Evolutionary conservation across 768 basidiomycete species (phyloP), one percentile per base, ranked within the genome.

Genomic region (Solioccasus polychromus): DNA sequence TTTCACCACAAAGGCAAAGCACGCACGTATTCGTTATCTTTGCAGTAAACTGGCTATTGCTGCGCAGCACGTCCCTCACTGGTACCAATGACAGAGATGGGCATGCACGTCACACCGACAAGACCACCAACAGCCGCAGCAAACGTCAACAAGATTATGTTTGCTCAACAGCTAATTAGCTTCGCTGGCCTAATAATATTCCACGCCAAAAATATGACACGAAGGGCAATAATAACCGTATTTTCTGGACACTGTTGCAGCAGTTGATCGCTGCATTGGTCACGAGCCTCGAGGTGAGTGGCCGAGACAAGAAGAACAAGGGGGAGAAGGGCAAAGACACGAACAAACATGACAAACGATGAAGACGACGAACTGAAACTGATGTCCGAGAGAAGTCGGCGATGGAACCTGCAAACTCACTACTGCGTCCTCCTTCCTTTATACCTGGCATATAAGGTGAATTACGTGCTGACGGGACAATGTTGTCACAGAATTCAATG

Each of bases 281-380:
- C 19, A 4, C 54, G 44, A 2, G 39, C 48, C 29, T 42, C 23
- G 5, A 45, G 47, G 43, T 41, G 39, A 0, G 35, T 18, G 9
- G 54, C 51, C 20, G 47, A 39, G 20, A 23, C 57, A 8, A 57
- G 32, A 22, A 54, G 37, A 42, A 47, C 60, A 8, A 61, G 28
- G 12, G 51, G 52, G 3, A 52, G 18, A 20, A 62, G 38, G 28
- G 60, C 43, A 9, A 55, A 15, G 44, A 57, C 5, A 5, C 51
- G 53, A 37, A 60, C 41, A 17, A 60, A 47, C 57, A 58, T 58
- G 12, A 2, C 20, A 18, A 23, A 25, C 6, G n/a, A 30, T n/a
- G n/a, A n/a, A n/a, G n/a, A n/a, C n/a, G n/a, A n/a, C n/a, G n/a
- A n/a, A n/a, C n/a, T n/a, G n/a, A n/a, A n/a, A n/a, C n/a, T n/a